Evolutionary conservation across 306 rosid species (phyloP), one percentile per base, ranked within the genome.

Genomic region (Fagus sylvatica): DNA sequence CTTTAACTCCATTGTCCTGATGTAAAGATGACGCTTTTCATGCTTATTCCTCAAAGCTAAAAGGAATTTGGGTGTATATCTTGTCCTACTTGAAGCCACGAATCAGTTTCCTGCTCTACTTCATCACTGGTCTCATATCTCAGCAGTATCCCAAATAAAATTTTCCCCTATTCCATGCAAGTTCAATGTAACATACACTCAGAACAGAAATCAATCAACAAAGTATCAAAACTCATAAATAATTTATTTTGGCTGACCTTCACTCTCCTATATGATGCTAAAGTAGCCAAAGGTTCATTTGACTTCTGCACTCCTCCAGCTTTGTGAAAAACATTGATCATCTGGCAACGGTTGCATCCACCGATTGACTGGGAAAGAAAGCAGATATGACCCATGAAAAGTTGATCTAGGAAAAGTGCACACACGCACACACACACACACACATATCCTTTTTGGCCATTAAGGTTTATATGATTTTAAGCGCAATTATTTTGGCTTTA

Each of bases 341-440:
- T 77, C 74, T 95, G 98, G 83, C 98, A 95, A 64, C 98, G 98
- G 83, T 92, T 95, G 74, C 98, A 95, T 80, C 97, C 97, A 71
- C 98, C 98, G 40, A 91, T 57, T 7, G 97, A 89, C 98, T 92
- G 88, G 46, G 11, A 57, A 71, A 82, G 16, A 75, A 55, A 75
- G 30, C 42, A 53, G 37, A 71, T 49, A 74, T 15, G 41, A 55
- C 69, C 7, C 42, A 17, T 81, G 17, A 57, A 30, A 67, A 61
- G 53, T 73, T 76, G 69, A 62, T 62, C 10, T 2, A 34, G 10
- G 15, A 40, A 33, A 62, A 34, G 69, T 34, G 19, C 69, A 62
- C 4, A 34, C 22, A 7, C 39, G 1, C 61, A 4, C 67, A 22
- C 28, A 7, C 6, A 40, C 43, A 4, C 43, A 40, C 6, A 7